phyloP scores from a whole-genome alignment of 176 grass and related monocot species.

The maize (Zea mays) region DNA sequence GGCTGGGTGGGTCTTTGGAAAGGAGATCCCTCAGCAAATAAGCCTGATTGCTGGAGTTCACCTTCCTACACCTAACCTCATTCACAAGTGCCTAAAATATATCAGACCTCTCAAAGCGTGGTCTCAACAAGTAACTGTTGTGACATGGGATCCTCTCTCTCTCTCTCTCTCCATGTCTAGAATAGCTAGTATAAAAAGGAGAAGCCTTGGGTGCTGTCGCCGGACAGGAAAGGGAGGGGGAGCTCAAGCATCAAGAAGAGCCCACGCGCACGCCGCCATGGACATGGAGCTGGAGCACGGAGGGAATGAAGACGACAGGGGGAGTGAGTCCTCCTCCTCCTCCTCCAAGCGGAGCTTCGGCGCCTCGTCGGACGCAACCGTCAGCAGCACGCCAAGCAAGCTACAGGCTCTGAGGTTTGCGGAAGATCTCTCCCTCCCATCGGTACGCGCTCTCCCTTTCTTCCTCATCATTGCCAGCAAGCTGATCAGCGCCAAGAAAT shows the following conservation, averaged over 20 bases:
- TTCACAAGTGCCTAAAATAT: slow-evolving; percentile 20
- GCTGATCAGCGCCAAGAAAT: slow-evolving; percentile 3
- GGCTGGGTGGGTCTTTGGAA: slow-evolving; percentile 1
- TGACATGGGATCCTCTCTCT: not conserved
- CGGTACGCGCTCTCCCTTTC: slow-evolving; percentile 50
- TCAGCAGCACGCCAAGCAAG: slow-evolving; percentile 43
- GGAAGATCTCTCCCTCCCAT: slow-evolving; percentile 82
- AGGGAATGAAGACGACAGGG: slow-evolving; percentile 34
- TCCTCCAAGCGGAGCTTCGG: slow-evolving; percentile 28
- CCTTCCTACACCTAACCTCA: slow-evolving; percentile 35
- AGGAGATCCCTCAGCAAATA: slow-evolving; percentile 16
- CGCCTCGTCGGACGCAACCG: slow-evolving; percentile 42
- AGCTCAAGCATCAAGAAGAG: slow-evolving; percentile 10
- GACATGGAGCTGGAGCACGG: slow-evolving; percentile 33
- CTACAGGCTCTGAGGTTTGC: slow-evolving; percentile 64
- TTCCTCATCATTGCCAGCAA: not conserved
- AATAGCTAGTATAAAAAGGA: slow-evolving; percentile 31
- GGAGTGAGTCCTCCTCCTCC: slow-evolving; percentile 15
- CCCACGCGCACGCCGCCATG: slow-evolving; percentile 17
- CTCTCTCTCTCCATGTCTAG: not conserved
- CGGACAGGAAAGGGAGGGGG: slow-evolving; percentile 22
- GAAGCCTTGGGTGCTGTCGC: slow-evolving; percentile 18
- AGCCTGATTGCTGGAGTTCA: slow-evolving; percentile 29
- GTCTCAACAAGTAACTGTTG: slow-evolving; percentile 28
- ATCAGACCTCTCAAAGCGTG: not conserved